A percentile compares a stretch with the other conserved stretches of the same genome.
These are phyloP conservation scores for Boletus nobilissimus DNA, from an alignment of 1,284 basidiomycete species.

Conservation along the genomic window DNA sequence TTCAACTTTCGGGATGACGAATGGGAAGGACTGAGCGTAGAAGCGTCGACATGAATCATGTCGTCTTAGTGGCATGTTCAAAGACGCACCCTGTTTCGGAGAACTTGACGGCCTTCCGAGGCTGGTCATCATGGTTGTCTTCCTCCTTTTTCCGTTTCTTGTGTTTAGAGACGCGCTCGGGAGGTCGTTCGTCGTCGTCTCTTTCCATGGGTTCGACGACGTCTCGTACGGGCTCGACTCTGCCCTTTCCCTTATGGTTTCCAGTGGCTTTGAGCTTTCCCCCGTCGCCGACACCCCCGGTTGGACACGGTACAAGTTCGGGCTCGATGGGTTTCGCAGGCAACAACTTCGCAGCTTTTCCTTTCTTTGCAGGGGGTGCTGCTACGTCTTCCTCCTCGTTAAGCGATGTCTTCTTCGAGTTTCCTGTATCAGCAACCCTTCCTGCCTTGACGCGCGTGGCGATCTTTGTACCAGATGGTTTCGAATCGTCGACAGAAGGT, in stretches of 20 bases:
- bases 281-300: neutral
- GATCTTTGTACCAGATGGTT: neutral
- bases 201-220: conserved; percentile 11
- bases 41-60: neutral
- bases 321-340: conserved; percentile 1
- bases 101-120: conserved; percentile 37
- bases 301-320: neutral
- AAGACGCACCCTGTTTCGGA: conserved; percentile 30
- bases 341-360: conserved; percentile 2
- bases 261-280: neutral
- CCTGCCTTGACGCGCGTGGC: neutral
- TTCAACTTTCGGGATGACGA: conserved; percentile 40
- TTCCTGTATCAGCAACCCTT: neutral
- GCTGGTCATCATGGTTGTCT: conserved; percentile 36
- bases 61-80: neutral
- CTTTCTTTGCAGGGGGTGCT: conserved; percentile 25
- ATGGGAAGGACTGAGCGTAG: conserved; percentile 21
- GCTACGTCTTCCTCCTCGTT: conserved; percentile 15
- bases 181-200: conserved; percentile 11
- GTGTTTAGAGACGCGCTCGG: conserved; percentile 12
- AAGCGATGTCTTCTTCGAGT: conserved; percentile 1
- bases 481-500: neutral
- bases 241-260: conserved; percentile 16
- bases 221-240: neutral
- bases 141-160: conserved; percentile 38